phyloP scores from a whole-genome alignment of 306 rosid genomes.

The Vigna mungo region DNA sequence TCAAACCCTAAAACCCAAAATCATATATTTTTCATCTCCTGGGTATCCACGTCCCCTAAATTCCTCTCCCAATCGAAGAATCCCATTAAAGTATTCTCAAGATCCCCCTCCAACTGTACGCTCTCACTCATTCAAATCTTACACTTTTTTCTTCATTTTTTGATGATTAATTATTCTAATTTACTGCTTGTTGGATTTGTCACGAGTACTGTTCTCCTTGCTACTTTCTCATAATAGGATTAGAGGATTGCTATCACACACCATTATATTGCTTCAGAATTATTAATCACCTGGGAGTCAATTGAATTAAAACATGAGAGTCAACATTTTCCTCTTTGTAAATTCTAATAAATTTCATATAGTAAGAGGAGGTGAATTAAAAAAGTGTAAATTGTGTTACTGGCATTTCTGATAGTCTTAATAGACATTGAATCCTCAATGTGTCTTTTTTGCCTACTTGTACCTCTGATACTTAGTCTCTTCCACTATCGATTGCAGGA shows the following conservation, averaged over 20 bases:
- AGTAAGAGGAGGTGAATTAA: too few species aligned
- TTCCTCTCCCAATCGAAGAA: constrained; percentile 1
- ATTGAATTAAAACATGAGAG: too few species aligned
- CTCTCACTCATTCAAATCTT: constrained; percentile 5
- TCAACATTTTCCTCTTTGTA: too few species aligned
- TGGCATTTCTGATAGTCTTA: too few species aligned
- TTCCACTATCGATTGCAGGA: too few species aligned
- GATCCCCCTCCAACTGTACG: constrained; percentile 52
- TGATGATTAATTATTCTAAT: not conserved
- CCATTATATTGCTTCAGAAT: too few species aligned
- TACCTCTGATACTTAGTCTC: not conserved
- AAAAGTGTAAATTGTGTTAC: too few species aligned
- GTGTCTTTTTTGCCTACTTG: not conserved
- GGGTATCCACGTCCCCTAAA: constrained; percentile 47
- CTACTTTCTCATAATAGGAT: not conserved
- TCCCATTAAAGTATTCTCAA: constrained; percentile 48
- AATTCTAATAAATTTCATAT: too few species aligned
- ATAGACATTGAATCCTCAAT: not conserved
- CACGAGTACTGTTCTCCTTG: not conserved
- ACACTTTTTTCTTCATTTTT: not conserved
- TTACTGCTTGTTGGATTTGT: constrained; percentile 20
- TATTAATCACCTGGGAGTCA: too few species aligned
- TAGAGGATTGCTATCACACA: too few species aligned
- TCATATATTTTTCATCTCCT: constrained; percentile 34
- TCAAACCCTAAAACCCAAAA: constrained; percentile 45